Evolutionary conservation across 1,284 basidiomycete species (phyloP), one percentile per base, ranked within the genome.

Genomic region (Ustilago vetiveriae): DNA sequence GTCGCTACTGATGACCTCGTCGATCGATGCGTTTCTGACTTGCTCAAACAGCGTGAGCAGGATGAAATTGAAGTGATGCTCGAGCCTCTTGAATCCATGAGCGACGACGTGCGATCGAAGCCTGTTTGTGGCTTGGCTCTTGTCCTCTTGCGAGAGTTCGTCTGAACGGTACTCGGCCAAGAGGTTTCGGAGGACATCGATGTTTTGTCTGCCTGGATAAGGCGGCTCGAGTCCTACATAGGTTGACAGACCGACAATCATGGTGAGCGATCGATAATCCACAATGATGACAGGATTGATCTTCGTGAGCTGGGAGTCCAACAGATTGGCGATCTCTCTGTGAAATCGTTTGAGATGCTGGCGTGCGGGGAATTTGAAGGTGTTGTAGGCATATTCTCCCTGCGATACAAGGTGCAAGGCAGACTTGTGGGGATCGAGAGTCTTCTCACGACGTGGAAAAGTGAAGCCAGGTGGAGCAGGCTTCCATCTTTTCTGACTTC

Each of bases 371-470:
- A 64, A 37, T 24, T 24, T 30, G 55, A 58, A 65, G 17, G 46
- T 46, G 42, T 53, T 53, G 51, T 65, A 65, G 16, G 58, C 17
- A 33, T 54, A 65, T 5, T 58, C 41, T 9, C 43, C 53, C 22
- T 19, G 7, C 6, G 4, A 3, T 17, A 4, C n/a, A 5, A 32
- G 10, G 1, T 24, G 19, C 0, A 14, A 4, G 2, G 26, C 21
- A 2, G 26, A 33, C 9, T 38, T 36, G 1, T 16, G 10, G 2
- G 6, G 10, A 24, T 29, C 24, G 4, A 37, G 8, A 21, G 8
- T 3, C 8, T 21, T 19, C 7, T 44, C 36, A 3, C 45, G 41
- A 21, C 32, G 41, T 5, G 62, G 62, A 0, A 65, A 27, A 0
- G 62, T 35, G 21, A 58, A 36, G 1, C n/a, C 23, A 5, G 17